These are phyloP conservation scores for Myxozyma sirexii DNA, from an alignment of 805 yeast species.

Conservation along the genomic window DNA sequence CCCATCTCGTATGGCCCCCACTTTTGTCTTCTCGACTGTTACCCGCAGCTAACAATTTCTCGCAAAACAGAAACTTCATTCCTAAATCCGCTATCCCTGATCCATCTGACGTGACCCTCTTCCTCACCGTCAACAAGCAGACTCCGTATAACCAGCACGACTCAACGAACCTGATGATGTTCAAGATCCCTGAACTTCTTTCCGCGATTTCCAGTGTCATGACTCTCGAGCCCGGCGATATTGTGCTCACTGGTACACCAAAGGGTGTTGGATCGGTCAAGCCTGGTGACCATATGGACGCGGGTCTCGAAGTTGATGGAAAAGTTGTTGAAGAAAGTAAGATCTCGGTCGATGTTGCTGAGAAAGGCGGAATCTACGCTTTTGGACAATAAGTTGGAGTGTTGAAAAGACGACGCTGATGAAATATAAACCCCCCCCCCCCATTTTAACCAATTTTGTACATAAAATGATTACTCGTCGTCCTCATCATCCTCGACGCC, in stretches of 20 bases:
- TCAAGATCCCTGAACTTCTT: slow-evolving; percentile 79
- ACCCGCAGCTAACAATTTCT: not conserved
- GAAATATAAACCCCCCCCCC: no score
- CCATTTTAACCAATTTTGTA: not conserved
- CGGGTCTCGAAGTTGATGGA: slow-evolving; percentile 62
- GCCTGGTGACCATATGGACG: slow-evolving; percentile 78
- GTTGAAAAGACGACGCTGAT: no score
- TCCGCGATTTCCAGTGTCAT: slow-evolving; percentile 82
- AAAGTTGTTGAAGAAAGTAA: slow-evolving; percentile 54
- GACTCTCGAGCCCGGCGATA: slow-evolving; percentile 89
- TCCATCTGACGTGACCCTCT: slow-evolving; percentile 69
- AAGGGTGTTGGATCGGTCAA: slow-evolving; percentile 87
- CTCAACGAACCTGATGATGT: slow-evolving; percentile 78
- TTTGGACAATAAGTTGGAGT: slow-evolving; percentile 42
- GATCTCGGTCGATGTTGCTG: slow-evolving; percentile 56
- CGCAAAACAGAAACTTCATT: slow-evolving; percentile 55
- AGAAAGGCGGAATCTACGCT: slow-evolving; percentile 62
- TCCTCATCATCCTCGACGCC: slow-evolving; percentile 32
- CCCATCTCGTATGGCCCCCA: slow-evolving; percentile 62
- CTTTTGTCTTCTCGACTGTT: not conserved
- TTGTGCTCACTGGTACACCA: slow-evolving; percentile 94
- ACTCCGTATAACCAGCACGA: slow-evolving; percentile 64
- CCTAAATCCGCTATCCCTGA: slow-evolving; percentile 66
- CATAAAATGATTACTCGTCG: not conserved
- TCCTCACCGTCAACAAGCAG: slow-evolving; percentile 70